Evolutionary conservation across 768 basidiomycete genomes (phyloP).

Genomic region (Lentinus brumalis): DNA sequence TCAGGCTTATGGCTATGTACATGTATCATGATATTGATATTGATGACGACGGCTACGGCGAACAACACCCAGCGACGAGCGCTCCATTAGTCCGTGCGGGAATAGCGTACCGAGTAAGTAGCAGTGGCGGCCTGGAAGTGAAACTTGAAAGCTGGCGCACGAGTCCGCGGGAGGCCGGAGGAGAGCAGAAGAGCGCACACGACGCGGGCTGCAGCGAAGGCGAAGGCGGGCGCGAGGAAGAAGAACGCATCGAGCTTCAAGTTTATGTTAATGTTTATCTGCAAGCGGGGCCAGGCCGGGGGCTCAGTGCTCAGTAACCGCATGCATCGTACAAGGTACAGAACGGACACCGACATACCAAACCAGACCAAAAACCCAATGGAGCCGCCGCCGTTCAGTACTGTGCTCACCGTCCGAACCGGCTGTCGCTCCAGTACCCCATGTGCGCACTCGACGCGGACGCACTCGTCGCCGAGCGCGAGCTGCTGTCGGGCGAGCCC

Average conservation of each 20-base stretch:
- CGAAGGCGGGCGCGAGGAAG: neutral
- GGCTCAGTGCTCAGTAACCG: too few relatives aligned
- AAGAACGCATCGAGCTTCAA: neutral
- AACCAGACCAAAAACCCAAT: too few relatives aligned
- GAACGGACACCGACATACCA: too few relatives aligned
- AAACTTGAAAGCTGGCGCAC: too few relatives aligned
- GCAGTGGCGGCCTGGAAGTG: neutral
- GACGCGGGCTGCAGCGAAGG: neutral
- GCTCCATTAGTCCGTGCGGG: constrained; percentile 1
- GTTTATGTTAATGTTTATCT: neutral
- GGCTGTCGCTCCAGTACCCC: constrained; percentile 14
- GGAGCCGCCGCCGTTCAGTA: too few relatives aligned
- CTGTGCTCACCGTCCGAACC: constrained; percentile 8
- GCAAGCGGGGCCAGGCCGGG: too few relatives aligned
- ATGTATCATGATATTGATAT: too few relatives aligned
- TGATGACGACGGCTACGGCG: neutral
- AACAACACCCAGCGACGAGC: too few relatives aligned
- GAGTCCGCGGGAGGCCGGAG: neutral
- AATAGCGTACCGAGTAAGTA: neutral
- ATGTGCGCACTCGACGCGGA: neutral
- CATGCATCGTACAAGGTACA: too few relatives aligned
- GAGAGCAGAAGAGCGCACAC: neutral
- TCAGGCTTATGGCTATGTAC: too few relatives aligned
- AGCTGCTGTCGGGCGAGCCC: neutral
- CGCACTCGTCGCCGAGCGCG: neutral